A percentile compares a stretch with the other conserved stretches of the same genome.
Conservation (phyloP, 225 moss, liverwort and hornwort genomes). For the Lunularia cruciata region DNA sequence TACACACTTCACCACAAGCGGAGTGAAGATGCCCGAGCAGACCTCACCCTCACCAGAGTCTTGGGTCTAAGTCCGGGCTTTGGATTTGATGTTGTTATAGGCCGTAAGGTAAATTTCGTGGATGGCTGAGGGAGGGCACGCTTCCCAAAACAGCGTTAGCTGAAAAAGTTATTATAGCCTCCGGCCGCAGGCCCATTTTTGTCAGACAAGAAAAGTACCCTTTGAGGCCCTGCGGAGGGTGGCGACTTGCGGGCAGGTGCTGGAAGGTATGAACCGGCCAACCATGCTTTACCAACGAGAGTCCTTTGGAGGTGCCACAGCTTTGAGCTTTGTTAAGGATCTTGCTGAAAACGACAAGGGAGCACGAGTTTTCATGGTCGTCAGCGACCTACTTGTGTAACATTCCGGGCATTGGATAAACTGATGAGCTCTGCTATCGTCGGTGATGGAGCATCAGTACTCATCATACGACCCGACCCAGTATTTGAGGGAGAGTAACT, state of each 20-base stretch:
- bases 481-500: not conserved
- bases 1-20: not conserved
- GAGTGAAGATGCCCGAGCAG: slow-evolving; percentile 16
- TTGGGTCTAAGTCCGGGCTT: slow-evolving; percentile 6
- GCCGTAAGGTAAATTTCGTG: too few relatives aligned
- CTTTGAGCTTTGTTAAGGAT: slow-evolving; percentile 5
- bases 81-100: too few relatives aligned
- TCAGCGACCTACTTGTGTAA: slow-evolving; percentile 28
- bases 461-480: slow-evolving; percentile 4
- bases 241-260: too few relatives aligned
- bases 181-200: slow-evolving; percentile 15
- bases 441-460: slow-evolving; percentile 8
- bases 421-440: slow-evolving; percentile 10
- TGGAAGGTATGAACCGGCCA: not conserved
- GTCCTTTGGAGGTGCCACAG: slow-evolving; percentile 8
- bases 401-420: slow-evolving; percentile 6
- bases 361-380: slow-evolving; percentile 30
- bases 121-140: slow-evolving; percentile 7
- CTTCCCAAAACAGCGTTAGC: slow-evolving; percentile 14
- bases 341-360: slow-evolving; percentile 23
- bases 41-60: not conserved
- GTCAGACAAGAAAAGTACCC: too few relatives aligned
- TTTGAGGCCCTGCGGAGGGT: too few relatives aligned
- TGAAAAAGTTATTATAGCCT: slow-evolving; percentile 15
- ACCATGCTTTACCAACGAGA: slow-evolving; percentile 7